Evolutionary conservation across 2,329 filamentous ascomycete genomes (phyloP).

Genomic region (Diaporthe aspalathi): DNA sequence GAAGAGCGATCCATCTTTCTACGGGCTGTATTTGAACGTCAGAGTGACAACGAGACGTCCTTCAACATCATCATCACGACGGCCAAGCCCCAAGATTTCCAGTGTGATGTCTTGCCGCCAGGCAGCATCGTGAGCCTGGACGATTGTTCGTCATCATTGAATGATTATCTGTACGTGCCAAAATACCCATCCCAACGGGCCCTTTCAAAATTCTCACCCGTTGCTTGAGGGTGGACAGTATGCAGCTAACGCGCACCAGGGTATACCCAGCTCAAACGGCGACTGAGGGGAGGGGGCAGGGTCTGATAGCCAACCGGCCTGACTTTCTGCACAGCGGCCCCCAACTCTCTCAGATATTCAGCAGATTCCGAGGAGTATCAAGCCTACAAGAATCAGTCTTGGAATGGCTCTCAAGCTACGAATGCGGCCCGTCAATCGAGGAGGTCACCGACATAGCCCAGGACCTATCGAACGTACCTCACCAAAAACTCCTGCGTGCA

Average conservation of each 20-base stretch:
- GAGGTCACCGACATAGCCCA: not conserved
- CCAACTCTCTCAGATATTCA: not conserved
- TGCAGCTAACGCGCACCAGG: not conserved
- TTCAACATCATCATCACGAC: not conserved
- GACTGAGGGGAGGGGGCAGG: not conserved
- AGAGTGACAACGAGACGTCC: not conserved
- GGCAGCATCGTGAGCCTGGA: not conserved
- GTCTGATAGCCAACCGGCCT: not conserved
- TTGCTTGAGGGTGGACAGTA: too few species aligned
- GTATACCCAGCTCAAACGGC: too few species aligned
- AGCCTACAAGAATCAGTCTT: not conserved
- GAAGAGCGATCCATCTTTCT: not conserved
- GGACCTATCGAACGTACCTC: not conserved
- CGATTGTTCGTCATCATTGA: not conserved
- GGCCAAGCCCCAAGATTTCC: not conserved
- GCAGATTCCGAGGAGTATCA: not conserved
- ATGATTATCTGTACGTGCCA: not conserved
- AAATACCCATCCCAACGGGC: not conserved
- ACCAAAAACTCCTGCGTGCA: not conserved
- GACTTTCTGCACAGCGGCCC: accelerated
- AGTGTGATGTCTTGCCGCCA: not conserved
- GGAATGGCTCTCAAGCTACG: not conserved
- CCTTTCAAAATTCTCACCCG: too few species aligned
- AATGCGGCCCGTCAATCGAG: not conserved
- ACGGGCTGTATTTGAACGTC: not conserved